Evolutionary conservation across 2,329 filamentous ascomycete genomes (phyloP).

Genomic region (Tolypocladium album): DNA sequence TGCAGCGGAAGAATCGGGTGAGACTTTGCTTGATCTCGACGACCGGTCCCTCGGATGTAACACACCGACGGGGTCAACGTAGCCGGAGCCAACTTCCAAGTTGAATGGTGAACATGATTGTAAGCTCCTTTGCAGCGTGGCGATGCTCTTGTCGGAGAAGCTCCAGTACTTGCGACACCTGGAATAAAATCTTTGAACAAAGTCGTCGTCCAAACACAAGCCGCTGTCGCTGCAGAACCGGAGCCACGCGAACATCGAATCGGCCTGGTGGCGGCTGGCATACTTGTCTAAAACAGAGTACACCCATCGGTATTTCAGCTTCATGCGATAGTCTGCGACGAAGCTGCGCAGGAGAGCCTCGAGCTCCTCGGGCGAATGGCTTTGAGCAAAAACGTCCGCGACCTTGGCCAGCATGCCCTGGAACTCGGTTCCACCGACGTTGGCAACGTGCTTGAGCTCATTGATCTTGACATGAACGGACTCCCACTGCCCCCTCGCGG

Average conservation of each 20-base stretch:
- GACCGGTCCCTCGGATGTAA: neutral
- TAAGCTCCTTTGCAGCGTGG: constrained; percentile 4
- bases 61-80: neutral
- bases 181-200: constrained; percentile 15
- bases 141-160: constrained; percentile 18
- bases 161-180: constrained; percentile 22
- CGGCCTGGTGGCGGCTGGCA: constrained; percentile 15
- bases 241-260: constrained; percentile 19
- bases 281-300: constrained; percentile 19
- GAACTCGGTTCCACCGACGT: constrained; percentile 10
- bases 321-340: constrained; percentile 13
- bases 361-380: constrained; percentile 13
- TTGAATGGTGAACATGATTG: neutral
- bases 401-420: constrained; percentile 16
- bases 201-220: constrained; percentile 16
- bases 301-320: constrained; percentile 15
- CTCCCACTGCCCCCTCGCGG: constrained; percentile 16
- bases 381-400: constrained; percentile 22
- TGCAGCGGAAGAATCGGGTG: neutral
- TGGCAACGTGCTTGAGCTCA: constrained; percentile 7
- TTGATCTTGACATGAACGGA: constrained; percentile 11
- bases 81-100: neutral
- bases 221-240: constrained; percentile 18
- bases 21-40: neutral
- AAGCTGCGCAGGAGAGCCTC: constrained; percentile 18